A percentile compares a stretch with the other conserved stretches of the same genome.
These are phyloP conservation scores for Naganishia liquefaciens DNA, from an alignment of 1,284 basidiomycete genomes.

Conservation along the genomic window DNA sequence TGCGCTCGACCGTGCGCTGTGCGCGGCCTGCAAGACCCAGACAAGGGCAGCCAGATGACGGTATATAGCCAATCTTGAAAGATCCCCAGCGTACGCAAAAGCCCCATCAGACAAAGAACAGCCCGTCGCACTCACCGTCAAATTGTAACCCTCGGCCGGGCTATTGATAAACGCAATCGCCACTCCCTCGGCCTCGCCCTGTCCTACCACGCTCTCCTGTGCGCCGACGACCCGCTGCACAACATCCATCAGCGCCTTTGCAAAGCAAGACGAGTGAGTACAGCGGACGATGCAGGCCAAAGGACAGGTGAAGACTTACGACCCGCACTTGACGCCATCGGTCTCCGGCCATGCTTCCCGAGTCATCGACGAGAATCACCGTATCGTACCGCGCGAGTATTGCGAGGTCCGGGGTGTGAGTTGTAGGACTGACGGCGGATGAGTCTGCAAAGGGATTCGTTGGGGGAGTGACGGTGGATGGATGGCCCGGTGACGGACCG, in stretches of 20 bases:
- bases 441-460: slow-evolving; percentile 9
- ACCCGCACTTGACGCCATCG: slow-evolving; percentile 46
- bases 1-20: too few relatives aligned
- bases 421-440: background rate
- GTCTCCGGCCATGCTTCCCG: slow-evolving; percentile 44
- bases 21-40: too few relatives aligned
- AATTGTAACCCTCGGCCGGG: slow-evolving; percentile 47
- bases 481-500: slow-evolving; percentile 57
- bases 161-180: slow-evolving; percentile 53
- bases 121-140: slow-evolving; percentile 43
- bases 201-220: background rate
- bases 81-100: too few relatives aligned
- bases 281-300: too few relatives aligned
- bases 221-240: slow-evolving; percentile 46
- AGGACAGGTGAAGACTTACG: too few relatives aligned
- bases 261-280: too few relatives aligned
- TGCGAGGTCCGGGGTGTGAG: slow-evolving; percentile 30
- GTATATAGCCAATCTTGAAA: too few relatives aligned
- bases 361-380: slow-evolving; percentile 47
- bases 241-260: slow-evolving; percentile 44
- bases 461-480: slow-evolving; percentile 8
- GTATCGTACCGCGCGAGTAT: slow-evolving; percentile 51
- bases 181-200: slow-evolving; percentile 45
- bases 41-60: too few relatives aligned
- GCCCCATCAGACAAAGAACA: too few relatives aligned